Base-by-base conservation (phyloP, 2,329 filamentous ascomycete genomes). In the Fusarium nurragi region DNA sequence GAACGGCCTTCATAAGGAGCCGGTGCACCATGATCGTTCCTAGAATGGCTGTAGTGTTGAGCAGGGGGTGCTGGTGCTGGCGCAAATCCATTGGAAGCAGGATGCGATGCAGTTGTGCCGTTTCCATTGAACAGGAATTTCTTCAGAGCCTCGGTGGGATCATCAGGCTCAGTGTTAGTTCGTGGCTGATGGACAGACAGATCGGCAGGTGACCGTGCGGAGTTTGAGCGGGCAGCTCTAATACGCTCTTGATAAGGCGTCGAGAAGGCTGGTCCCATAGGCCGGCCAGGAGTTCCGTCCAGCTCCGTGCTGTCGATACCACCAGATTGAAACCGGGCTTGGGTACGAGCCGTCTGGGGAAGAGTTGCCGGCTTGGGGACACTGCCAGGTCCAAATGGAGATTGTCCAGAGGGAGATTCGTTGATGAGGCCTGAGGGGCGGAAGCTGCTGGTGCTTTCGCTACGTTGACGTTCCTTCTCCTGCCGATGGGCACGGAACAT, bases 401-500 rank as follows among this genome's bases (percentile, higher is more conserved):
- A 77, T 45, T 77, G 77, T 4, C 73, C 74, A 19, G 81, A 80
- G n/a, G 86, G 85, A n/a, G 84, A 88, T 57, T 84, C 81, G 6
- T 83, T 80, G 11, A 78, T 76, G 9, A 77, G 71, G 28, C 76
- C 71, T 19, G 68, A 66, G 68, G 79, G 56, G 71, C 78, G 67
- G 69, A 83, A 64, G 50, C 81, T 81, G 48, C 80, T 76, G 16
- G 83, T 81, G 66, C 84, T 87, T 19, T 82, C 81, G 57, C 84
- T 83, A 23, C 82, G 81, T 41, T 83, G 84, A 59, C 84, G 83
- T 50, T 88, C 88, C 73, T 88, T 90, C 76, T 95, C 91, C 60
- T 91, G 90, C 46, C 91, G 87, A 69, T 97, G 91, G 30, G 93
- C 93, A 61, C 90, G 90, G 81, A 98, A 98, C 74, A 98, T 90